phyloP scores from a whole-genome alignment of 2,329 filamentous ascomycete species.

The Fusarium goolgardi region DNA sequence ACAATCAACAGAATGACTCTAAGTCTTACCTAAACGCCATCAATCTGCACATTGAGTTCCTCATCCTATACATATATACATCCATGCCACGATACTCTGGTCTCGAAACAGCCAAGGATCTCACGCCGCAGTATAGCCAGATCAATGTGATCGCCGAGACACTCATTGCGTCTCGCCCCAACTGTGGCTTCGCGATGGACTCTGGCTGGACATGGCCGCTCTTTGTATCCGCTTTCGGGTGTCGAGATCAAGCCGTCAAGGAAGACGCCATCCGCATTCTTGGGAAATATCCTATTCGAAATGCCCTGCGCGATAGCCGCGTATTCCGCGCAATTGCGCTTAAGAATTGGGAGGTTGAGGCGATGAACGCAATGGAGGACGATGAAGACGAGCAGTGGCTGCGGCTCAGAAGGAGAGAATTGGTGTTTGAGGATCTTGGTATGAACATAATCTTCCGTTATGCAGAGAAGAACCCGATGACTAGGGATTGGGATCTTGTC shows the following conservation, averaged over 20 bases:
- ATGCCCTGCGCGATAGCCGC: slow-evolving; percentile 58
- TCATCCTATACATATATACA: slow-evolving; percentile 56
- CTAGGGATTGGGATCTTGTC: slow-evolving; percentile 53
- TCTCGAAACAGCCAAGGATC: slow-evolving; percentile 50
- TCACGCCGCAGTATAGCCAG: slow-evolving; percentile 58
- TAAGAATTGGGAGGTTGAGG: slow-evolving; percentile 54
- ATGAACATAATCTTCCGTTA: slow-evolving; percentile 54
- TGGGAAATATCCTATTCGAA: slow-evolving; percentile 55
- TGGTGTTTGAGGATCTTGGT: slow-evolving; percentile 55
- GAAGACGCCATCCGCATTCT: slow-evolving; percentile 57
- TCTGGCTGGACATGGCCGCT: slow-evolving; percentile 60
- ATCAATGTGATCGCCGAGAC: slow-evolving; percentile 54
- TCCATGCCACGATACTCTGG: slow-evolving; percentile 54
- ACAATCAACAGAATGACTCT: slow-evolving; percentile 41
- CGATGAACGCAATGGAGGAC: slow-evolving; percentile 49
- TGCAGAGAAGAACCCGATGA: slow-evolving; percentile 47
- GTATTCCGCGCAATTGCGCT: slow-evolving; percentile 55
- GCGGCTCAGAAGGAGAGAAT: slow-evolving; percentile 53
- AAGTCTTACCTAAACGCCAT: slow-evolving; percentile 52
- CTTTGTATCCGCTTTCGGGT: slow-evolving; percentile 56
- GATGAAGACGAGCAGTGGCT: slow-evolving; percentile 54
- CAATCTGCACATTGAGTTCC: slow-evolving; percentile 57
- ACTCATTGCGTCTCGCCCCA: slow-evolving; percentile 52
- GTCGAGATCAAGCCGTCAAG: slow-evolving; percentile 54
- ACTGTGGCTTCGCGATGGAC: slow-evolving; percentile 59